phyloP scores from a whole-genome alignment of 225 moss, liverwort and hornwort genomes.

The Polytrichum commune region DNA sequence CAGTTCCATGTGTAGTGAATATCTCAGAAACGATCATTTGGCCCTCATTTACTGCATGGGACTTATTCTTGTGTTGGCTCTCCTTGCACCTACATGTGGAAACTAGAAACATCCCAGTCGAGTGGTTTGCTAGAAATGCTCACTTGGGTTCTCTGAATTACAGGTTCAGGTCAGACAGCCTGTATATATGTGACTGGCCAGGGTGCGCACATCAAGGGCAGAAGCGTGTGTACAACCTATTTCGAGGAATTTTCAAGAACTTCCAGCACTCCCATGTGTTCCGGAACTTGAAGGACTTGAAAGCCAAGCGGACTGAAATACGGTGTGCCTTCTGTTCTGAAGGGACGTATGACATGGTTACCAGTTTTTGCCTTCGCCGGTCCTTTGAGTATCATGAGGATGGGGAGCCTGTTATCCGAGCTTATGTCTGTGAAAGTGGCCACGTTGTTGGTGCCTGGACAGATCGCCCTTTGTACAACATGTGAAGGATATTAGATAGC shows the following conservation, averaged over 20 bases:
- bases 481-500: conserved; percentile 12
- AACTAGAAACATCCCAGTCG: no score
- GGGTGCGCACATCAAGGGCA: conserved; percentile 73
- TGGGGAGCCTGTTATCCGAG: conserved; percentile 76
- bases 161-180: conserved; percentile 69
- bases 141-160: not conserved
- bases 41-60: no score
- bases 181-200: conserved; percentile 80
- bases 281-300: conserved; percentile 68
- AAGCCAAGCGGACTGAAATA: conserved; percentile 38
- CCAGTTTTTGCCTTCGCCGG: conserved; percentile 77
- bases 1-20: no score
- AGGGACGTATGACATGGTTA: conserved; percentile 73
- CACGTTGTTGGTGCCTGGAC: conserved; percentile 84
- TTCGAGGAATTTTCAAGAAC: conserved; percentile 71
- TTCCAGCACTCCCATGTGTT: conserved; percentile 65
- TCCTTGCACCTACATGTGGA: no score
- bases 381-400: conserved; percentile 78
- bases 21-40: no score
- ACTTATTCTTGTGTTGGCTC: no score
- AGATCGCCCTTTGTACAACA: conserved; percentile 61
- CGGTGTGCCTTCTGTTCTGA: conserved; percentile 63
- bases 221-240: conserved; percentile 64
- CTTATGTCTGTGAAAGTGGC: conserved; percentile 70
- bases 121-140: not conserved